Base-by-base conservation (phyloP, 225 moss, liverwort and hornwort species). In the Pleurozium schreberi region DNA sequence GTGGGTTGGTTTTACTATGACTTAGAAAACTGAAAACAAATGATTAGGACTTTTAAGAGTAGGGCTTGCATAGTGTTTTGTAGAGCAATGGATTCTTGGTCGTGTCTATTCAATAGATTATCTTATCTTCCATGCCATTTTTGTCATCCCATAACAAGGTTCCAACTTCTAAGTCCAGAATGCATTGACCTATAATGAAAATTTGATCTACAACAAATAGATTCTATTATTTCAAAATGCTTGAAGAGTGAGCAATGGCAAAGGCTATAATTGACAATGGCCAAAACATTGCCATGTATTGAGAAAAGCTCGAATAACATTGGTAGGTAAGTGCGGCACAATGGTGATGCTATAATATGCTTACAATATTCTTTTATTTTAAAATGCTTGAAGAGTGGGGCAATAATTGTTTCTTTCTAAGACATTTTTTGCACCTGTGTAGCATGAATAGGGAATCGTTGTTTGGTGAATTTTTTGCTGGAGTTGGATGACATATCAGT, bases 191-290 rank as follows among this genome's bases (percentile, higher is more conserved):
- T 45, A 17, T 6, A 16, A 3, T 17, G 30, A 28, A 73, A 73
- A 70, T 26, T 70, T 18, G 55, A 55, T 0, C 0, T 16, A 43
- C 5, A 43, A 9, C 0, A 43, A 3, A 28, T 10, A 1, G 2
- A 45, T 28, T 28, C 3, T 15, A 43, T 26, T 43, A 27, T 27
- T 71, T 40, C 16, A 26, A 42, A 71, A 14, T 43, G 26, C 8
- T 71, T 71, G 42, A 71, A 43, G 43, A 71, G 15, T 9, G 2
- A 26, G 70, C 69, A 0, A 68, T 68, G 7, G 7, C 2, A 40
- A 8, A 22, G n/a, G 20, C 2, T 8, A 12, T n/a, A n/a, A n/a
- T n/a, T n/a, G n/a, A n/a, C 5, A 40, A 69, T 8, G 36, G 26
- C 40, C 6, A 42, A 10, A 33, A 10, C 42, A 8, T 42, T 14